Conservation (phyloP, 768 basidiomycete genomes). For the Serendipita sp. region DNA sequence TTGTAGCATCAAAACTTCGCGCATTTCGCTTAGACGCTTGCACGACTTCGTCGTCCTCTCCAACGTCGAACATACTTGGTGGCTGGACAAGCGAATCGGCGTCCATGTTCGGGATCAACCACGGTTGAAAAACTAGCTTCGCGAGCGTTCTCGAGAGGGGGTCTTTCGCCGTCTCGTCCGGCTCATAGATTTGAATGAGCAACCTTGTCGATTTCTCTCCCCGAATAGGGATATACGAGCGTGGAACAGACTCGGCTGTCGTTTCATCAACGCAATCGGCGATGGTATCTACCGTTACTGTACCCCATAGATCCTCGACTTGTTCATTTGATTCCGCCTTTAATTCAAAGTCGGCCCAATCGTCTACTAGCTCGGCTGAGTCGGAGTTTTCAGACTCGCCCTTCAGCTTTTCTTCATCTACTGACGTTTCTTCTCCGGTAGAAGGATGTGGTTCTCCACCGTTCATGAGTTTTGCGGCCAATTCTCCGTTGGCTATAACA, state of each 20-base stretch:
- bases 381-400: neutral
- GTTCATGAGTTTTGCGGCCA: neutral
- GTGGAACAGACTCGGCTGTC: conserved; percentile 10
- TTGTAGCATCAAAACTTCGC: conserved; percentile 31
- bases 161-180: conserved; percentile 16
- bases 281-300: conserved; percentile 10
- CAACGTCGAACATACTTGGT: conserved; percentile 19
- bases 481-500: neutral
- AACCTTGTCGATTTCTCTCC: conserved; percentile 51
- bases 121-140: conserved; percentile 39
- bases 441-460: too few relatives aligned
- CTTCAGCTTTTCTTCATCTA: neutral
- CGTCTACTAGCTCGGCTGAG: conserved; percentile 10
- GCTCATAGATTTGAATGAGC: conserved; percentile 32
- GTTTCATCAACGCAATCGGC: conserved; percentile 10
- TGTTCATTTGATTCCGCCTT: conserved; percentile 8
- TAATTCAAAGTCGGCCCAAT: conserved; percentile 13
- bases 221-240: conserved; percentile 39
- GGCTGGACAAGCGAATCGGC: conserved; percentile 24
- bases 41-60: conserved; percentile 3
- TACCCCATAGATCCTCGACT: conserved; percentile 8
- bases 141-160: conserved; percentile 22
- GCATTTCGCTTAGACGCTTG: conserved; percentile 14
- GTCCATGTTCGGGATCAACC: conserved; percentile 26
- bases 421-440: too few relatives aligned